Percentiles rank a stretch among this genome's conserved stretches.
Conservation (phyloP, 192 early-diverging fungal species). For the Coemansia sp. region DNA sequence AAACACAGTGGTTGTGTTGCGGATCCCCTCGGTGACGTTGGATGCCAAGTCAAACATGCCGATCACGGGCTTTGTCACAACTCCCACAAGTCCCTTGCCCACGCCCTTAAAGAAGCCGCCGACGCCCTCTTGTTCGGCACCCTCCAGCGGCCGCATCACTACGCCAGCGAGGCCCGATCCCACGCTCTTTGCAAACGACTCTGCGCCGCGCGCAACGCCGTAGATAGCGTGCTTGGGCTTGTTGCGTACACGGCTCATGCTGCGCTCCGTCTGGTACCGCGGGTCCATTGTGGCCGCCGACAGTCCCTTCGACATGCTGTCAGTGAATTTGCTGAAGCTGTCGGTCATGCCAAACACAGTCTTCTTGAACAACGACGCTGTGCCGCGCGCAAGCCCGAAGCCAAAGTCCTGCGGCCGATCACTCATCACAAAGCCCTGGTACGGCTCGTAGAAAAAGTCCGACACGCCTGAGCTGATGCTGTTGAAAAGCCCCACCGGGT, state of each 20-base stretch:
- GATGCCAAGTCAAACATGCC: conserved; percentile 94
- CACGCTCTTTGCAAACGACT: conserved; percentile 78
- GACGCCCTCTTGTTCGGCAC: conserved; percentile 83
- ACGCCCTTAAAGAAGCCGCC: conserved; percentile 95
- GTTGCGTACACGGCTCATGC: conserved; percentile 78
- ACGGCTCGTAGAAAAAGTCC: conserved; percentile 97
- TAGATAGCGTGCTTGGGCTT: conserved; percentile 85
- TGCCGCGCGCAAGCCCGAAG: conserved; percentile 82
- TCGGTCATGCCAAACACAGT: conserved; percentile 95
- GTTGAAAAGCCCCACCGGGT: conserved; percentile 96
- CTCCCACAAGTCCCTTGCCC: conserved; percentile 90
- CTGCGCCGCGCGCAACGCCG: conserved; percentile 85
- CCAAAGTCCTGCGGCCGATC: conserved; percentile 93
- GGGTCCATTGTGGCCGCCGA: conserved; percentile 94
- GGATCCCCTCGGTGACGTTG: conserved; percentile 90
- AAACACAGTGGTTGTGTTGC: conserved; percentile 90
- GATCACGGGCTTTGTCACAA: conserved; percentile 91
- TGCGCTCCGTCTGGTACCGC: conserved; percentile 80
- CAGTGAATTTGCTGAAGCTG: conserved; percentile 93
- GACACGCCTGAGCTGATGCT: conserved; percentile 91
- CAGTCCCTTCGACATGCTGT: conserved; percentile 94
- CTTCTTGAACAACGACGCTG: conserved; percentile 76
- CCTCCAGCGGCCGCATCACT: conserved; percentile 83
- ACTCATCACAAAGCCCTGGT: conserved; percentile 94
- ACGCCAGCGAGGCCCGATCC: conserved; percentile 87